Evolutionary conservation across 495 filamentous ascomycete species (phyloP).

Genomic region (Aspergillus coremiiformis): DNA sequence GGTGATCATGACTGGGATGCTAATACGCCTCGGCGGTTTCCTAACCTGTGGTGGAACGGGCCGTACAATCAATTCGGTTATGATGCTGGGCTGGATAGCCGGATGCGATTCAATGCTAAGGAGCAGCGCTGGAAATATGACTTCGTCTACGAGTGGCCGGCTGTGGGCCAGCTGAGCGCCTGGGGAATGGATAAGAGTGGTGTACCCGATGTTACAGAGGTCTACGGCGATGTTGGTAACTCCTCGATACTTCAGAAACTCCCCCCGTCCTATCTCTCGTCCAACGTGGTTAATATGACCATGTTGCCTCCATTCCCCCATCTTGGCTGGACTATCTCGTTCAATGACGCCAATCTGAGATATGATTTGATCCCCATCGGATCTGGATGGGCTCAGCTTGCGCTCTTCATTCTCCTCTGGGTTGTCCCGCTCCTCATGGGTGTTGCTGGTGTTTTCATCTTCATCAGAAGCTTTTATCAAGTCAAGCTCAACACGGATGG

Average conservation of each 20-base stretch:
- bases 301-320: slow-evolving; percentile 46
- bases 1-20: slow-evolving; percentile 42
- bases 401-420: slow-evolving; percentile 49
- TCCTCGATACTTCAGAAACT: slow-evolving; percentile 57
- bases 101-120: slow-evolving; percentile 40
- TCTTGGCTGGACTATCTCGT: slow-evolving; percentile 48
- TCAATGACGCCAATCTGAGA: slow-evolving; percentile 48
- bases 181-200: slow-evolving; percentile 65
- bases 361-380: slow-evolving; percentile 50
- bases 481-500: slow-evolving; percentile 66
- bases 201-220: slow-evolving; percentile 49
- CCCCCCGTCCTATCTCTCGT: slow-evolving; percentile 51
- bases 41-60: slow-evolving; percentile 59
- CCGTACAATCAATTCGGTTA: slow-evolving; percentile 63
- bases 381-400: slow-evolving; percentile 47
- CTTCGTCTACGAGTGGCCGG: slow-evolving; percentile 60
- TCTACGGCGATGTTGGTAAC: slow-evolving; percentile 55
- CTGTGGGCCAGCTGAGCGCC: slow-evolving; percentile 55
- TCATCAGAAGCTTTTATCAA: slow-evolving; percentile 59
- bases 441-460: slow-evolving; percentile 46
- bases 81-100: slow-evolving; percentile 53
- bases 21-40: slow-evolving; percentile 44
- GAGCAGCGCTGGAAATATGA: slow-evolving; percentile 53
- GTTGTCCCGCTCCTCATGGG: slow-evolving; percentile 48
- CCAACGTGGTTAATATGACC: slow-evolving; percentile 55